Percentiles rank a stretch among this genome's conserved stretches.
Evolutionary conservation across 2,329 filamentous ascomycete genomes (phyloP).

Genomic region (Lasiodiplodia sp.): DNA sequence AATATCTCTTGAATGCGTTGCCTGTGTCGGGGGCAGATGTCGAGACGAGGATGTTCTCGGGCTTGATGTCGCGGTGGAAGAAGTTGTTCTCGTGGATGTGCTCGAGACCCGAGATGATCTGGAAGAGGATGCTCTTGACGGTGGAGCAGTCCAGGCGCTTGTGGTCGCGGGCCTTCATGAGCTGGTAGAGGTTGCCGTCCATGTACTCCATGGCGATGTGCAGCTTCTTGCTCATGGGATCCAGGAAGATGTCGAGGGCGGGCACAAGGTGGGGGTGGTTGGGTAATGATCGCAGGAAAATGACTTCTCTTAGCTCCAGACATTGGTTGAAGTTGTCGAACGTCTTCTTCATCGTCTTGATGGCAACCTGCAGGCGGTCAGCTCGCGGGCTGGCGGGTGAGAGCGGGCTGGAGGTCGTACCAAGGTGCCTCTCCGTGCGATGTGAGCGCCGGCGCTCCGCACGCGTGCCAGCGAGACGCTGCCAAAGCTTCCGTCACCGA

Average conservation of each 20-base stretch:
- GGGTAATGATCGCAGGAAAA: slow-evolving; percentile 90
- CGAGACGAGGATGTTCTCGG: slow-evolving; percentile 97
- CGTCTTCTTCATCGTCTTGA: slow-evolving; percentile 99
- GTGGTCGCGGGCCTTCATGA: slow-evolving; percentile 98
- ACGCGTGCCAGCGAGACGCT: slow-evolving; percentile 93
- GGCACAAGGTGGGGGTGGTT: slow-evolving; percentile 93
- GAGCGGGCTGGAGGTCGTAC: slow-evolving; percentile 62
- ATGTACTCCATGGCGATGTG: slow-evolving; percentile 99
- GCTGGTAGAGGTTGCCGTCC: slow-evolving; percentile 97
- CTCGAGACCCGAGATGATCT: slow-evolving; percentile 94
- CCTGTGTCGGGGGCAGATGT: slow-evolving; percentile 83
- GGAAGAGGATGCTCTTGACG: slow-evolving; percentile 97
- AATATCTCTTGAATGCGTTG: slow-evolving; percentile 92
- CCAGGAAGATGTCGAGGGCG: slow-evolving; percentile 96
- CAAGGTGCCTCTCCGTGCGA: slow-evolving; percentile 89
- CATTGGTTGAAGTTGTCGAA: slow-evolving; percentile 93
- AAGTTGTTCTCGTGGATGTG: slow-evolving; percentile 98
- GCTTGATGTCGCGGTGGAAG: slow-evolving; percentile 99
- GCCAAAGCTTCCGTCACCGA: slow-evolving; percentile 98
- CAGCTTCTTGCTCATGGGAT: slow-evolving; percentile 93
- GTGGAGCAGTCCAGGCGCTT: slow-evolving; percentile 88
- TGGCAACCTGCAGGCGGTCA: slow-evolving; percentile 74
- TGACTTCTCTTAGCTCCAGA: slow-evolving; percentile 92
- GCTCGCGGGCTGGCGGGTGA: slow-evolving; percentile 16
- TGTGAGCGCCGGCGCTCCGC: slow-evolving; percentile 84